Percentiles rank a stretch among this genome's conserved stretches.
phyloP scores from a whole-genome alignment of 352 stramenopile species.

The Phytopythium sindhum region DNA sequence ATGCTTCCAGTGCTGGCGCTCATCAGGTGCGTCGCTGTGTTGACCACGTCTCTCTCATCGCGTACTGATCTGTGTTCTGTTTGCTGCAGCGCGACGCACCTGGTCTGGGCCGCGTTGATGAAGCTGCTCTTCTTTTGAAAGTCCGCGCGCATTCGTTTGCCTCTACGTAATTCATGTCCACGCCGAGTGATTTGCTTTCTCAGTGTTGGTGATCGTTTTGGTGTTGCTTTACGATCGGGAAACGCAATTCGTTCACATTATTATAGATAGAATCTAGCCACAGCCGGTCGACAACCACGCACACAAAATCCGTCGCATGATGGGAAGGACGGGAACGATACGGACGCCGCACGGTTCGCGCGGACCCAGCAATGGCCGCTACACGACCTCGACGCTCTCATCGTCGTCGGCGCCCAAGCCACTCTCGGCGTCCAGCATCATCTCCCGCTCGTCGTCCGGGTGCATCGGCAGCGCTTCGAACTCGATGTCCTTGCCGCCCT shows the following conservation, averaged over 20 bases:
- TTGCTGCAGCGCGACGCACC: constrained; percentile 54
- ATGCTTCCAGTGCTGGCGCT: constrained; percentile 80
- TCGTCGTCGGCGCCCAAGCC: constrained; percentile 33
- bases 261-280: not conserved
- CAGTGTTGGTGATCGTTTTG: not conserved
- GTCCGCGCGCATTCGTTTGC: not conserved
- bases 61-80: not conserved
- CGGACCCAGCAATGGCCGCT: constrained; percentile 6
- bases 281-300: not conserved
- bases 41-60: not conserved
- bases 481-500: constrained; percentile 55
- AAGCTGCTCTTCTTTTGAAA: constrained; percentile 86
- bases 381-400: constrained; percentile 27
- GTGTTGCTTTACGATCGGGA: not conserved
- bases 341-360: not conserved
- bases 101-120: constrained; percentile 82
- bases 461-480: constrained; percentile 41
- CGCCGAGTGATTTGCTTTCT: not conserved
- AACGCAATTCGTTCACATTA: not conserved
- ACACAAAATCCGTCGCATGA: not conserved
- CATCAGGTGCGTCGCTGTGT: constrained; percentile 46
- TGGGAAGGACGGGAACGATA: not conserved
- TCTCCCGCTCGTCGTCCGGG: constrained; percentile 40
- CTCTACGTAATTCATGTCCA: constrained; percentile 8
- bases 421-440: constrained; percentile 49